These are phyloP conservation scores for Alternaria tenuissima DNA, from an alignment of 2,329 filamentous ascomycete genomes.

Conservation along the genomic window DNA sequence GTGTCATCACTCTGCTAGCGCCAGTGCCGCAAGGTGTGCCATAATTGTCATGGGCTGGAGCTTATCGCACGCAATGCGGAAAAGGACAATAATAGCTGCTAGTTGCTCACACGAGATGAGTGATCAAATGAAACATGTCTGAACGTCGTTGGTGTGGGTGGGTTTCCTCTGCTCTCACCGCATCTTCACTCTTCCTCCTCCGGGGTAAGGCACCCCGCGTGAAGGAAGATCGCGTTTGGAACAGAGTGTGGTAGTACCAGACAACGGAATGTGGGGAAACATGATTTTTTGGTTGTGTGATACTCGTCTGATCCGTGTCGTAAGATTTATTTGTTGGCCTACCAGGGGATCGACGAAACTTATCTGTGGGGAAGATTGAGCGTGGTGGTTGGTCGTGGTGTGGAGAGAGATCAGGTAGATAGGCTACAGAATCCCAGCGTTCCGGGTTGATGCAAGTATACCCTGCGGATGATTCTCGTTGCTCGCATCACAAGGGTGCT, in stretches of 20 bases:
- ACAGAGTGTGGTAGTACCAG: conserved; percentile 20
- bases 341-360: conserved; percentile 16
- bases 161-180: conserved; percentile 17
- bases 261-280: conserved; percentile 18
- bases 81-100: conserved; percentile 26
- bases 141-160: background rate
- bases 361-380: conserved; percentile 28
- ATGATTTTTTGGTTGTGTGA: conserved; percentile 17
- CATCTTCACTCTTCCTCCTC: conserved; percentile 13
- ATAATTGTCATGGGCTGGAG: conserved; percentile 11
- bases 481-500: conserved; percentile 40
- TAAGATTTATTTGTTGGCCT: conserved; percentile 3
- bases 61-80: conserved; percentile 33
- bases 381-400: conserved; percentile 7
- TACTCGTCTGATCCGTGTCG: conserved; percentile 22
- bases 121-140: conserved; percentile 23
- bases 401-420: conserved; percentile 18
- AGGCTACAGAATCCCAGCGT: conserved; percentile 16
- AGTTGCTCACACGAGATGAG: conserved; percentile 18
- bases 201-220: conserved; percentile 26
- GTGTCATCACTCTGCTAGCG: conserved; percentile 16
- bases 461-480: conserved; percentile 20
- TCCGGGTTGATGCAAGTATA: conserved; percentile 28
- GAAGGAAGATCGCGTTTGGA: conserved; percentile 14
- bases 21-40: conserved; percentile 15